A percentile compares a stretch with the other conserved stretches of the same genome.
Evolutionary conservation across 805 yeast species (phyloP).

Genomic region (Tetrapisispora arboricola): DNA sequence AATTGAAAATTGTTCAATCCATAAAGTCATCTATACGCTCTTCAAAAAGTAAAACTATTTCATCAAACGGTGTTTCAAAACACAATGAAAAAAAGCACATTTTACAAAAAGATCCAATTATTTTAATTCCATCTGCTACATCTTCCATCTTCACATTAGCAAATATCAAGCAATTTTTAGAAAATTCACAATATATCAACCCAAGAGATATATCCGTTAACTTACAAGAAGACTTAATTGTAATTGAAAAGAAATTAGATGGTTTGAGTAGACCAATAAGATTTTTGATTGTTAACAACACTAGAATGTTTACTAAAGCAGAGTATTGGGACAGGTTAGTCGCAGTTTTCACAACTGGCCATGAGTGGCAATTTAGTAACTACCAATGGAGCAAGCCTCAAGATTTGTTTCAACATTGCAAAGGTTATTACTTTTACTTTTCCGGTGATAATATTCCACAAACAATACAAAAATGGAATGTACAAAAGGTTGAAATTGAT

Average conservation of each 20-base stretch:
- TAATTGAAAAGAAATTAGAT: conserved; percentile 26
- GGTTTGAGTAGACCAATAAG: conserved; percentile 23
- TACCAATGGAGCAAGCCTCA: conserved; percentile 80
- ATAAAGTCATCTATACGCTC: conserved; percentile 32
- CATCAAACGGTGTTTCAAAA: conserved; percentile 6
- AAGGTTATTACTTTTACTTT: conserved; percentile 72
- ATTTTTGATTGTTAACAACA: conserved; percentile 69
- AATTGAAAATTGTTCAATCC: conserved; percentile 45
- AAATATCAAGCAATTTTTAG: conserved; percentile 60
- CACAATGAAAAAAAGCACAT: not conserved
- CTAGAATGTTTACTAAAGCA: conserved; percentile 79
- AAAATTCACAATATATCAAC: conserved; percentile 56
- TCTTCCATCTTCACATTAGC: conserved; percentile 56
- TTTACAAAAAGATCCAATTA: conserved; percentile 46
- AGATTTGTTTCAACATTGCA: conserved; percentile 66
- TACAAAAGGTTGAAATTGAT: conserved; percentile 66
- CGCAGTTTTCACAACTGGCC: conserved; percentile 94
- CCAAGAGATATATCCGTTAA: conserved; percentile 33
- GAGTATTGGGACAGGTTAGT: conserved; percentile 98
- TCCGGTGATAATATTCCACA: conserved; percentile 73
- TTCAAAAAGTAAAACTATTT: conserved; percentile 15
- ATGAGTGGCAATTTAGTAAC: conserved; percentile 88
- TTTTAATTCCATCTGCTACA: conserved; percentile 69
- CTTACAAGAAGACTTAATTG: conserved; percentile 22
- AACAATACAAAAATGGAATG: conserved; percentile 79